Conservation (phyloP, 1,139 yeast genomes). For the Lipomyces yarrowii region DNA sequence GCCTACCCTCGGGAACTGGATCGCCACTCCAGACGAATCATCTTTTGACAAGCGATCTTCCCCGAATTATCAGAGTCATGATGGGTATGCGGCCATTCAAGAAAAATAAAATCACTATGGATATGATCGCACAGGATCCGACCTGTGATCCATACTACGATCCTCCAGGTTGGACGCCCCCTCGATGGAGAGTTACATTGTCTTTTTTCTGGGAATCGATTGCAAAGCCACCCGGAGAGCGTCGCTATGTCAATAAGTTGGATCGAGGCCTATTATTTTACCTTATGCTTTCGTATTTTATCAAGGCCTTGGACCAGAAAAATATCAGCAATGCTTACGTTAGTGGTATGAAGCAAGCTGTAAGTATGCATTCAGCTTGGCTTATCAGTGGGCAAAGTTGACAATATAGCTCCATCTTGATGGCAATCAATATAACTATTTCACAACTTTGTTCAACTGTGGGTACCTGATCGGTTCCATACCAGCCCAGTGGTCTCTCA, state of each 20-base stretch:
- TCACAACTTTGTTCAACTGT: conserved; percentile 56
- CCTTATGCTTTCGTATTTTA: conserved; percentile 50
- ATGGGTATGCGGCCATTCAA: conserved; percentile 5
- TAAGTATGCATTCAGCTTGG: conserved; percentile 10
- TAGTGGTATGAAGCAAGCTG: conserved; percentile 61
- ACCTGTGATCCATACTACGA: conserved; percentile 15
- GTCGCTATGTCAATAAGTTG: conserved; percentile 21
- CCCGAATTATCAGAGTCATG: background rate
- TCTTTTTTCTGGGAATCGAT: conserved; percentile 26
- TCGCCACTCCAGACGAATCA: too few relatives aligned
- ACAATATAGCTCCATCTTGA: conserved; percentile 51
- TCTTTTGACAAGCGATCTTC: too few relatives aligned
- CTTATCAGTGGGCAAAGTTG: background rate
- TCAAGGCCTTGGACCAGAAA: conserved; percentile 43
- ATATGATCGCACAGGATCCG: conserved; percentile 9
- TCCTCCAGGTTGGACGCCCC: conserved; percentile 18
- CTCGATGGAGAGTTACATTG: conserved; percentile 15
- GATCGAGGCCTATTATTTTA: conserved; percentile 44
- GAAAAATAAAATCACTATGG: conserved; percentile 2
- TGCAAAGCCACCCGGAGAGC: conserved; percentile 22
- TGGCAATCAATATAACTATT: conserved; percentile 58
- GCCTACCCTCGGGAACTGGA: too few relatives aligned
- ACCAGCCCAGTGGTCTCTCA: conserved; percentile 57
- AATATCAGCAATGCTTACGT: conserved; percentile 54
- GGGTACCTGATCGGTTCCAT: conserved; percentile 60